Evolutionary conservation across 2,329 filamentous ascomycete species (phyloP), one percentile per base, ranked within the genome.

Genomic region (Chrysoporthe deuterocubensis): DNA sequence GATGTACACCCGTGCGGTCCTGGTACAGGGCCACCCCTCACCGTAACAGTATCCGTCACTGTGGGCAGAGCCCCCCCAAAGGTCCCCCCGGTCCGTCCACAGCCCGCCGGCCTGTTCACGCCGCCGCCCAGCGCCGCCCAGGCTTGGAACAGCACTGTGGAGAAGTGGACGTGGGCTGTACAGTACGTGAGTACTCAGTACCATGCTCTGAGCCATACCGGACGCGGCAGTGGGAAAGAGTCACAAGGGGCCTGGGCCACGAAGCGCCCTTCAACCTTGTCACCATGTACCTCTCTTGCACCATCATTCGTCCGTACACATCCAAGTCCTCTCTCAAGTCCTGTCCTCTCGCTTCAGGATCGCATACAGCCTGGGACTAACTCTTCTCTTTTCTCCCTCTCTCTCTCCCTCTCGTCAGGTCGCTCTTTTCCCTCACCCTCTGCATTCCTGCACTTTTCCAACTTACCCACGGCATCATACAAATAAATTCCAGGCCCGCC

Each of bases 181-280:
- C 18, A 26, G 26, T 26, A 26, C 26, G 26, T 26, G 26, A 26
- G 26, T 56, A 56, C 52, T 56, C 26, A 11, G 54, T 57, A 57
- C 54, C 54, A 40, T 57, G 26, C 26, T 32, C 34, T 57, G 50
- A 32, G 32, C 54, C 54, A 40, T 57, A 40, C 54, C 54, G 54
- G 34, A 37, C 32, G 18, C 54, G 54, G 54, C 32, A 57, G 16
- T 40, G 3, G 5, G 8, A 40, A 40, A 57, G 54, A 57, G 54
- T 57, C 54, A 57, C 54, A 57, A 57, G 54, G 54, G 32, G 54
- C 54, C 32, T 40, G 54, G 54, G 54, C 54, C 54, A 57, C 34
- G 32, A 57, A 57, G 54, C 34, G 54, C 32, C 54, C 54, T 57
- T 16, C 18, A 40, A 57, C 34, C 54, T 57, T 57, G 54, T 57